Percentiles rank a stretch among this genome's conserved stretches.
Conservation (phyloP, 768 basidiomycete species). For the Leccinum pellstonianum region DNA sequence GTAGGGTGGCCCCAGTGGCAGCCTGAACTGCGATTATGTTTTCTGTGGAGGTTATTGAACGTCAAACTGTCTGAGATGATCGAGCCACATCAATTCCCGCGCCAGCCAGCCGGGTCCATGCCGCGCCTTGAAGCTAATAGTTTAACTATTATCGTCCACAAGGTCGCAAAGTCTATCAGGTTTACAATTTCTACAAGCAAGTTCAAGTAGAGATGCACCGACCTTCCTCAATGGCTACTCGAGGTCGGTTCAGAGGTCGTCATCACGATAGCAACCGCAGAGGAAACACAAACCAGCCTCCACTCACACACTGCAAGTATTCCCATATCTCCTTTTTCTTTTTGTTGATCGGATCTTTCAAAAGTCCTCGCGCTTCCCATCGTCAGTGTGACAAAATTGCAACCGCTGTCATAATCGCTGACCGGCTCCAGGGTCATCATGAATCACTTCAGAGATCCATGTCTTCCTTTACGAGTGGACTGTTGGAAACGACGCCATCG, state of each 20-base stretch:
- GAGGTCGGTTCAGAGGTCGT: constrained; percentile 6
- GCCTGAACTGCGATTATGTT: not conserved
- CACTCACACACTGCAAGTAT: constrained; percentile 30
- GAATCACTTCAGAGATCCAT: constrained; percentile 36
- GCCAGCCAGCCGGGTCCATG: not conserved
- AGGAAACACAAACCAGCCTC: constrained; percentile 5
- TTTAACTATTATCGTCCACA: not conserved
- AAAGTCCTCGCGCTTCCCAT: constrained; percentile 34
- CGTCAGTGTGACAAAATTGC: constrained; percentile 31
- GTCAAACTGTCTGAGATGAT: not conserved
- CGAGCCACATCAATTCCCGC: constrained; percentile 2
- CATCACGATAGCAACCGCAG: constrained; percentile 1
- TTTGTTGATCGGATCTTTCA: constrained; percentile 5
- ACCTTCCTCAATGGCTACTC: constrained; percentile 13
- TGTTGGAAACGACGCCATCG: constrained; percentile 26
- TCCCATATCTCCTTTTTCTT: not conserved
- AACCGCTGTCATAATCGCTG: constrained; percentile 14
- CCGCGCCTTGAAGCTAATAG: not conserved
- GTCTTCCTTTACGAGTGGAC: constrained; percentile 34
- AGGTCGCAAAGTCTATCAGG: no score
- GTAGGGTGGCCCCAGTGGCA: not conserved
- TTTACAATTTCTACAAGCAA: not conserved
- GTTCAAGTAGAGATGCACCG: constrained; percentile 3
- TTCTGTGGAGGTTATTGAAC: not conserved
- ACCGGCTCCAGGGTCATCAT: constrained; percentile 40